Evolutionary conservation across 768 basidiomycete genomes (phyloP).

Genomic region (Chalciporus pseudorubinellus): DNA sequence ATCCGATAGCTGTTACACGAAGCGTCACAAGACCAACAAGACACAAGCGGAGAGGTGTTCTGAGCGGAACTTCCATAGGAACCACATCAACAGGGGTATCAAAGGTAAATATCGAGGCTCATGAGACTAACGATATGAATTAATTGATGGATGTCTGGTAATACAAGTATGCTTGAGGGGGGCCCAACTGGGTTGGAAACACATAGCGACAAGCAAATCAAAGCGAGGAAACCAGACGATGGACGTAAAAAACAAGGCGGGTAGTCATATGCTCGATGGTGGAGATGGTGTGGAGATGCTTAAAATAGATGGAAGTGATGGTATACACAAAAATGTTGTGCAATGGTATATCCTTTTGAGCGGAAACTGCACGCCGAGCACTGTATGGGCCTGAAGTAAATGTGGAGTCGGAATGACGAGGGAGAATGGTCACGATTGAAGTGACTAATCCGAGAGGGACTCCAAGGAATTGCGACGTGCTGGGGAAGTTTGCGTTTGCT

Average conservation of each 20-base stretch:
- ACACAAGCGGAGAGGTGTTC: not conserved
- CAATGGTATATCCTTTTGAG: constrained; percentile 29
- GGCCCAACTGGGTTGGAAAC: constrained; percentile 28
- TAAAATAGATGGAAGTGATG: constrained; percentile 32
- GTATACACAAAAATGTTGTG: constrained; percentile 32
- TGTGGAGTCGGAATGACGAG: not conserved
- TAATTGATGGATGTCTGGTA: constrained; percentile 33
- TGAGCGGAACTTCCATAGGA: not conserved
- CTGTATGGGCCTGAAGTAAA: constrained; percentile 1
- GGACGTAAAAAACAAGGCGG: constrained; percentile 19
- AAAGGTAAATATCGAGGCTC: constrained; percentile 4
- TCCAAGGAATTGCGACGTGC: constrained; percentile 22
- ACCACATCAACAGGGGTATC: not conserved
- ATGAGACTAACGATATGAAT: constrained; percentile 18
- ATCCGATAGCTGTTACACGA: not conserved
- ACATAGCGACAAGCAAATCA: constrained; percentile 30
- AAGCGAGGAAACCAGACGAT: constrained; percentile 28
- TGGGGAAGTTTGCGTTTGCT: constrained; percentile 38
- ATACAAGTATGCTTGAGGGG: constrained; percentile 31
- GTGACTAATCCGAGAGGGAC: constrained; percentile 22
- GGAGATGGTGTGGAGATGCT: constrained; percentile 30
- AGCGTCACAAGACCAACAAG: not conserved
- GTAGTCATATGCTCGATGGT: constrained; percentile 25
- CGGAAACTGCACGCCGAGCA: constrained; percentile 4
- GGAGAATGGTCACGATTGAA: not conserved